Evolutionary conservation across 306 rosid genomes (phyloP).

Genomic region (Lagenaria siceraria): DNA sequence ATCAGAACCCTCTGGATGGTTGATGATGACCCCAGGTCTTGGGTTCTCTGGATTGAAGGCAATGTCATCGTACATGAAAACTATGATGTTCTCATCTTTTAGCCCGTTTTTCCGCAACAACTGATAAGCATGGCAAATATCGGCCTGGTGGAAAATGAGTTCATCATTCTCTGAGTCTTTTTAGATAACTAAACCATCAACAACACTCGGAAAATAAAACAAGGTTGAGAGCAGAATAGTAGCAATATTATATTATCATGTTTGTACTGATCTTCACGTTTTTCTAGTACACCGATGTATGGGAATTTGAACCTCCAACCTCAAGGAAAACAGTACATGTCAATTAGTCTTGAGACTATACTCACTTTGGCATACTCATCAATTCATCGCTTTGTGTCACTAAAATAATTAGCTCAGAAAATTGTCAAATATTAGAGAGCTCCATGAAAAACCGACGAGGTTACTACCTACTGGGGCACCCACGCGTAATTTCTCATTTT

Average conservation of each 20-base stretch:
- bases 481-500: too few relatives aligned
- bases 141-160: constrained; percentile 38
- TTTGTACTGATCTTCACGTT: background rate
- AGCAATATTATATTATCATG: background rate
- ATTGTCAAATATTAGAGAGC: background rate
- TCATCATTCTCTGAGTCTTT: background rate
- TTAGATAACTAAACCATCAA: background rate
- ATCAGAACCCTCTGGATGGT: constrained; percentile 73
- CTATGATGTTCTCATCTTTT: constrained; percentile 93
- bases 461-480: too few relatives aligned
- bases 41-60: constrained; percentile 74
- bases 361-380: background rate
- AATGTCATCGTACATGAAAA: constrained; percentile 92
- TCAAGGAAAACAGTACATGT: too few relatives aligned
- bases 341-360: too few relatives aligned
- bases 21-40: constrained; percentile 78
- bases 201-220: background rate
- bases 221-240: background rate
- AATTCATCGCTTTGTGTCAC: background rate
- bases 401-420: background rate
- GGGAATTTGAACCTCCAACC: too few relatives aligned
- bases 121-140: constrained; percentile 94
- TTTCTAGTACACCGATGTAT: too few relatives aligned
- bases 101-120: constrained; percentile 64
- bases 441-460: too few relatives aligned